Conservation (phyloP, 768 basidiomycete genomes). For the Cystoderma amianthinum region DNA sequence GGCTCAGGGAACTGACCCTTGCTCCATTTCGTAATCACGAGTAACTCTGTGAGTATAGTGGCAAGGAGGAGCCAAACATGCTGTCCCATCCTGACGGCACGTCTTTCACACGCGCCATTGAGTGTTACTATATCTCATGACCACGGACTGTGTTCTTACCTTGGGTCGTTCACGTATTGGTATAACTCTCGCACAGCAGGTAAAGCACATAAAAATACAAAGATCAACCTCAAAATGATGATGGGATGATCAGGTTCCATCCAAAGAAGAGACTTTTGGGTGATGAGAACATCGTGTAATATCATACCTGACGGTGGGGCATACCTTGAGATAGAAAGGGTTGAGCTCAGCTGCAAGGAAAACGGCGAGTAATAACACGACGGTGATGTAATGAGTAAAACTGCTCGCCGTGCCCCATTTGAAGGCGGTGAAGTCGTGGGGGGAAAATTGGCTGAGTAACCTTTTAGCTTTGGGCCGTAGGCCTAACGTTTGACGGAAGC, state of each 20-base stretch:
- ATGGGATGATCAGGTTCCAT: conserved; percentile 90
- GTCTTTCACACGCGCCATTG: conserved; percentile 31
- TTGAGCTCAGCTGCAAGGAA: conserved; percentile 84
- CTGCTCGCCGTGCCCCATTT: conserved; percentile 78
- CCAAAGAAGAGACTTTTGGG: conserved; percentile 61
- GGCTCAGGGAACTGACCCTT: conserved; percentile 61
- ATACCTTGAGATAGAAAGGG: conserved; percentile 83
- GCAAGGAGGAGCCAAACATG: conserved; percentile 84
- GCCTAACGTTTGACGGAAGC: conserved; percentile 70
- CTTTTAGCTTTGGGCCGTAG: conserved; percentile 74
- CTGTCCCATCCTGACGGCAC: conserved; percentile 83
- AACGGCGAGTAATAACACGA: conserved; percentile 68
- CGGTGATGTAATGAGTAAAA: conserved; percentile 67
- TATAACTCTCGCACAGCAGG: conserved; percentile 81
- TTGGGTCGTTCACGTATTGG: conserved; percentile 77
- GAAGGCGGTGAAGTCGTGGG: conserved; percentile 84
- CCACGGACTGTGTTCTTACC: conserved; percentile 35
- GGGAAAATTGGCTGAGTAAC: conserved; percentile 78
- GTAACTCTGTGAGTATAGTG: conserved; percentile 75
- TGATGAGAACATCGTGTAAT: conserved; percentile 4
- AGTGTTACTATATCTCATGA: conserved; percentile 1
- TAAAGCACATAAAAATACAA: conserved; percentile 80
- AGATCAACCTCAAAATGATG: conserved; percentile 63
- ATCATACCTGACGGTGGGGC: conserved; percentile 6
- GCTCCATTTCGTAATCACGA: conserved; percentile 82